These are phyloP conservation scores for Xylaria bambusicola DNA, from an alignment of 495 filamentous ascomycete species.

Conservation along the genomic window DNA sequence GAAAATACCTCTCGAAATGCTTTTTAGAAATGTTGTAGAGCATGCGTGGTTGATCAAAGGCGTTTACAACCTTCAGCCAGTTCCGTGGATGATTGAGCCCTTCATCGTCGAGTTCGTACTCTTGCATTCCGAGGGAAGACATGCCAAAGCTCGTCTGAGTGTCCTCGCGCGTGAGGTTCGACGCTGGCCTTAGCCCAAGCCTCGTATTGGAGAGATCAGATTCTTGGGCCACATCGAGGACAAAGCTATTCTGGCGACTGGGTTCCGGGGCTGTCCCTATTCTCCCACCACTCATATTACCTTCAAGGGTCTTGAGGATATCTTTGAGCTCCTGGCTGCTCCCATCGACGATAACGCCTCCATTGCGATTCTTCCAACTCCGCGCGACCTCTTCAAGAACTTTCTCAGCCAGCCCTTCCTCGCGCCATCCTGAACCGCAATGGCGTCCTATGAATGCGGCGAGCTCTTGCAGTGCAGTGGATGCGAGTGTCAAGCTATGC, in stretches of 20 bases:
- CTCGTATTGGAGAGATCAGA: slow-evolving; percentile 42
- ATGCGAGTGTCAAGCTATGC: slow-evolving; percentile 90
- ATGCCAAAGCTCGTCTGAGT: slow-evolving; percentile 65
- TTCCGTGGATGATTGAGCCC: slow-evolving; percentile 62
- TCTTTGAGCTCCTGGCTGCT: slow-evolving; percentile 72
- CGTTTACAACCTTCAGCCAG: slow-evolving; percentile 76
- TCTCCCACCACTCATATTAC: slow-evolving; percentile 79
- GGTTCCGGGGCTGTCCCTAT: slow-evolving; percentile 52
- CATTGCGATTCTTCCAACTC: slow-evolving; percentile 81
- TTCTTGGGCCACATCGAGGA: slow-evolving; percentile 40
- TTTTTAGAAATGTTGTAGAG: slow-evolving; percentile 86
- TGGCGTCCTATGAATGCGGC: slow-evolving; percentile 88
- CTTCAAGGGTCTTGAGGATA: slow-evolving; percentile 79
- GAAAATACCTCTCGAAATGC: slow-evolving; percentile 74
- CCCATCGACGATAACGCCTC: slow-evolving; percentile 86
- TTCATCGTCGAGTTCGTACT: slow-evolving; percentile 62
- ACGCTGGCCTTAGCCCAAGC: slow-evolving; percentile 45
- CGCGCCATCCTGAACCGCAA: slow-evolving; percentile 94
- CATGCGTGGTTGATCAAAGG: slow-evolving; percentile 84
- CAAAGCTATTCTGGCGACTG: slow-evolving; percentile 62
- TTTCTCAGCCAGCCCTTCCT: slow-evolving; percentile 89
- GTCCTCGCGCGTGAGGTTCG: slow-evolving; percentile 50
- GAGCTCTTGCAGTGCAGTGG: slow-evolving; percentile 77
- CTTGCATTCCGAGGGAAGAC: slow-evolving; percentile 60
- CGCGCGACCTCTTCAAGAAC: slow-evolving; percentile 89